A percentile compares a stretch with the other conserved stretches of the same genome.
Evolutionary conservation across 2,329 filamentous ascomycete species (phyloP).

Genomic region (Aotearoamyces nothofagi): DNA sequence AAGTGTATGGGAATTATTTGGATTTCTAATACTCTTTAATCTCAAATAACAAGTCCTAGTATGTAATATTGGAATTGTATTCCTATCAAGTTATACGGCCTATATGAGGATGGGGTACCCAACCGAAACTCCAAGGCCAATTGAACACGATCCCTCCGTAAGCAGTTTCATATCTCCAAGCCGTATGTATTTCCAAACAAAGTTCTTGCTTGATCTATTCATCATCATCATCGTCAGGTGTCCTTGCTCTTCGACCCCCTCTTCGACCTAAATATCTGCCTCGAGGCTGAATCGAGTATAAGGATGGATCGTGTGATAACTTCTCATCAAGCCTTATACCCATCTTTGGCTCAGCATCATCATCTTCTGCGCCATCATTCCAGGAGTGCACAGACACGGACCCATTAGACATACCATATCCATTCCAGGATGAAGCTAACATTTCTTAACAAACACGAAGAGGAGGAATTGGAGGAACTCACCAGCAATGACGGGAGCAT

Average conservation of each 20-base stretch:
- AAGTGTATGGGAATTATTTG: too few species aligned
- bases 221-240: background rate
- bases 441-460: constrained; percentile 5
- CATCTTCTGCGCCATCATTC: constrained; percentile 43
- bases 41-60: too few species aligned
- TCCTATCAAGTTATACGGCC: too few species aligned
- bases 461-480: constrained; percentile 4
- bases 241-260: background rate
- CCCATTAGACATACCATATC: constrained; percentile 46
- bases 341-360: constrained; percentile 38
- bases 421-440: constrained; percentile 53
- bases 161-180: background rate
- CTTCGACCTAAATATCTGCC: too few species aligned
- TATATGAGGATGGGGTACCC: too few species aligned
- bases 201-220: background rate
- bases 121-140: background rate
- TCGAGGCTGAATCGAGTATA: too few species aligned
- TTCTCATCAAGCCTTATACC: constrained; percentile 23
- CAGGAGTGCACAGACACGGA: constrained; percentile 53
- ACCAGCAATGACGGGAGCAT: constrained; percentile 43
- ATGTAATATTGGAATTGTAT: too few species aligned
- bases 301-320: constrained; percentile 19
- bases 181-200: background rate
- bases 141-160: background rate
- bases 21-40: too few species aligned